Evolutionary conservation across 2,329 filamentous ascomycete species (phyloP), one percentile per base, ranked within the genome.

Genomic region (Chaetomium sp.): DNA sequence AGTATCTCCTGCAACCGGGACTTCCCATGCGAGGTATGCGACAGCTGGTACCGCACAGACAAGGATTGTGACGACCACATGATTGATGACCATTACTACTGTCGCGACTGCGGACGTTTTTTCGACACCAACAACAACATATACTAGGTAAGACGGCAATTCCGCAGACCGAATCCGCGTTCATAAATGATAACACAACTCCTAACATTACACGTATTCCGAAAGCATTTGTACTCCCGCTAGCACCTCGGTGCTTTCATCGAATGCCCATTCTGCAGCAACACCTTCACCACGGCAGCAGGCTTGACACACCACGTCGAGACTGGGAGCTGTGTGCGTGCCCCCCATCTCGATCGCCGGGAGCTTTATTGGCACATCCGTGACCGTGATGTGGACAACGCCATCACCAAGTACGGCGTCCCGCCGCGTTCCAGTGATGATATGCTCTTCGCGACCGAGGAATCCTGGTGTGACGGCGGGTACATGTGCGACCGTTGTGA

Each of bases 251-350:
- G 76, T 53, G 56, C 48, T 0, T 66, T 66, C 1, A 65, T 83
- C 6, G 1, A 43, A 0, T 87, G 84, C 50, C 82, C 78, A 0
- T 85, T 81, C 62, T 87, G 84, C 68, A 64, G 70, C 38, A 56
- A 47, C 2, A 34, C 7, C 2, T 80, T 73, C 58, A 68, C 74
- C 8, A 76, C 77, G 0, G 79, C 81, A 1, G 79, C 76, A 1
- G 82, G 80, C 4, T 60, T 85, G 4, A 64, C 70, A 0, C 72
- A 82, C 63, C 80, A 87, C 59, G 67, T 86, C 0, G 84, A 87
- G 59, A 68, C 62, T 0, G 77, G 77, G n/a, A 67, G 71, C 0
- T 87, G 83, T 51, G 73, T 73, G 0, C 66, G 66, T 0, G 77
- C 79, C 0, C 68, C 65, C 0, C 53, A 60, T 2, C 44, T 84